Percentiles rank a stretch among this genome's conserved stretches.
Evolutionary conservation across 108 stramenopile species (phyloP).

Genomic region (Nitzschia sp.): DNA sequence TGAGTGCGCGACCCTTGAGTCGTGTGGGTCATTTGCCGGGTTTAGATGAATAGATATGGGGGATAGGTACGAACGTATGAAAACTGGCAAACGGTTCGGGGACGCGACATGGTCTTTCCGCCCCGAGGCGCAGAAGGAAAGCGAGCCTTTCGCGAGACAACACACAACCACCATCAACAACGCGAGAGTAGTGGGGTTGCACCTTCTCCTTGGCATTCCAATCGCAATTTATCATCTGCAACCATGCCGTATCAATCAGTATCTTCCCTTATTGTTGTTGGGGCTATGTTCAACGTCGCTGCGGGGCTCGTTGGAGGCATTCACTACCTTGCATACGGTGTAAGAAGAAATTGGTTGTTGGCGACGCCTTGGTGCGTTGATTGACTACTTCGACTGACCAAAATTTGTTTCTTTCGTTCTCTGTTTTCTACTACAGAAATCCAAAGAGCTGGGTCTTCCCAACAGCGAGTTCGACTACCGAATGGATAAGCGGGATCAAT

Average conservation of each 20-base stretch:
- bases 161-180: no score
- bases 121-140: no score
- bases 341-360: slow-evolving; percentile 26
- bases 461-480: slow-evolving; percentile 61
- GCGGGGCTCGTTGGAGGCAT: slow-evolving; percentile 63
- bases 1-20: no score
- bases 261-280: slow-evolving; percentile 73
- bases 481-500: slow-evolving; percentile 64
- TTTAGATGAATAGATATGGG: no score
- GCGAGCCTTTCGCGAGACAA: no score
- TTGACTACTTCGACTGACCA: neutral
- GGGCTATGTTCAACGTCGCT: slow-evolving; percentile 75
- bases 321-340: slow-evolving; percentile 61
- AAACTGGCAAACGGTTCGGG: no score
- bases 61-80: no score
- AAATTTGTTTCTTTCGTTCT: slow-evolving; percentile 4
- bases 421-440: slow-evolving; percentile 19
- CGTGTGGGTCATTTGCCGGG: no score
- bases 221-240: no score
- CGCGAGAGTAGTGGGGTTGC: no score
- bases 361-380: neutral
- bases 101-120: no score
- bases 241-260: slow-evolving; percentile 83
- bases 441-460: slow-evolving; percentile 52
- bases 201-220: no score